Percentiles rank a stretch among this genome's conserved stretches.
Conservation (phyloP, 2,329 filamentous ascomycete genomes). For the Alternaria ethzedia region DNA sequence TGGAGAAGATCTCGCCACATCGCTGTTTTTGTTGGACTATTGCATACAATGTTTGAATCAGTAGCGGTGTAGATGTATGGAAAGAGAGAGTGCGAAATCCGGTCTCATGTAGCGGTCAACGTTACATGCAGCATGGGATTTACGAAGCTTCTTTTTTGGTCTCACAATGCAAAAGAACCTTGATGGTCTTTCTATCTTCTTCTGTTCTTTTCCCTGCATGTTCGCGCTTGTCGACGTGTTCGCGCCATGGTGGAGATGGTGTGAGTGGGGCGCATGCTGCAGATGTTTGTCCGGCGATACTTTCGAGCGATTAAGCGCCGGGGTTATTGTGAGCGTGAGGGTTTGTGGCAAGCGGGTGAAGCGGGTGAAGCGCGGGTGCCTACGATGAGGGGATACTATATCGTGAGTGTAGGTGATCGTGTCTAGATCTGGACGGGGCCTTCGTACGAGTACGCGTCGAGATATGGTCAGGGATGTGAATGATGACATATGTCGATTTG, state of each 20-base stretch:
- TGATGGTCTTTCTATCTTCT: neutral
- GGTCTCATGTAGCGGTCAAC: neutral
- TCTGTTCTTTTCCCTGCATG: neutral
- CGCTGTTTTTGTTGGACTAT: no score
- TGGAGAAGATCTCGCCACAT: no score
- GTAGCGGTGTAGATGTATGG: neutral
- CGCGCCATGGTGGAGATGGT: conserved; percentile 3
- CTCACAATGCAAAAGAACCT: neutral
- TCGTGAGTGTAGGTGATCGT: no score
- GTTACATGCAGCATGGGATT: neutral
- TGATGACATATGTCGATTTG: neutral
- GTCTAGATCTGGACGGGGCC: no score
- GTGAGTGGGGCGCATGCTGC: conserved; percentile 6
- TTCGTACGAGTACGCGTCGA: neutral
- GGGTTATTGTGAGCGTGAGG: no score
- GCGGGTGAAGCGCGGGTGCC: neutral
- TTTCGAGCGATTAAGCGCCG: neutral
- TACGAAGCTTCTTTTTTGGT: neutral
- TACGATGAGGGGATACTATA: no score
- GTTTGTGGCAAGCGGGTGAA: no score
- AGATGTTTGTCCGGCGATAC: neutral
- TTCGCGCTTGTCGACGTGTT: conserved; percentile 1
- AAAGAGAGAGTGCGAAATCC: no score
- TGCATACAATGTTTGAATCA: neutral
- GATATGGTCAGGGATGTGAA: neutral